These are phyloP conservation scores for Rhodotorula sp. DNA, from an alignment of 1,284 basidiomycete species.

Conservation along the genomic window DNA sequence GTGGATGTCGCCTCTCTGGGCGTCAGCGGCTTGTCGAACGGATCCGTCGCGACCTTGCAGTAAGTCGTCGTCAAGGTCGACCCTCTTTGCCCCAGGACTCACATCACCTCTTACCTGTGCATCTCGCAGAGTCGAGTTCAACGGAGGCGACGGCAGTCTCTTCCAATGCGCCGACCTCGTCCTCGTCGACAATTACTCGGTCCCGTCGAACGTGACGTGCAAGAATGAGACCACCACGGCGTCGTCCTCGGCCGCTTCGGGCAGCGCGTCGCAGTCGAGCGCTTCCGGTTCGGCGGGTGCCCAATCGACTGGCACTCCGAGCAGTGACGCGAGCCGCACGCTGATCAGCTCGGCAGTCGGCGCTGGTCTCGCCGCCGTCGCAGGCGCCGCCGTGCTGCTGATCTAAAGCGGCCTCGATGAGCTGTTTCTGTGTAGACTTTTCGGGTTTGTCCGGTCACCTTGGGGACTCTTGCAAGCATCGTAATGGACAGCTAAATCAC, in stretches of 20 bases:
- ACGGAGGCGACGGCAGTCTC: conserved; percentile 62
- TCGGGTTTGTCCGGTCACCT: too few species aligned
- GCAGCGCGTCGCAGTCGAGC: neutral
- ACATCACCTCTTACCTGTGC: neutral
- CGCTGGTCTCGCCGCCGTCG: neutral
- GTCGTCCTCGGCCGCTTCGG: conserved; percentile 12
- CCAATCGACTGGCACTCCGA: neutral
- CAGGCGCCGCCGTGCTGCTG: neutral
- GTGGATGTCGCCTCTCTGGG: conserved; percentile 33
- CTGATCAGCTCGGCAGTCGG: neutral
- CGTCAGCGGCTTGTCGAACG: conserved; percentile 15
- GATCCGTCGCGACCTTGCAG: conserved; percentile 37
- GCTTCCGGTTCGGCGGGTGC: conserved; percentile 2
- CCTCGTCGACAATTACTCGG: conserved; percentile 57
- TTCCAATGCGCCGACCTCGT: conserved; percentile 55
- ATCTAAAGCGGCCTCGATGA: neutral
- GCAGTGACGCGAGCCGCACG: neutral
- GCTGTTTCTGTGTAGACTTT: too few species aligned
- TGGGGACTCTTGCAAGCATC: too few species aligned
- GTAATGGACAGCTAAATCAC: too few species aligned
- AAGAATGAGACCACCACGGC: conserved; percentile 43
- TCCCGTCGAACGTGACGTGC: conserved; percentile 56
- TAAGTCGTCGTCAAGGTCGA: conserved; percentile 31
- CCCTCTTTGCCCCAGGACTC: neutral
- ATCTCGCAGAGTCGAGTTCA: conserved; percentile 57